A percentile compares a stretch with the other conserved stretches of the same genome.
Conservation (phyloP, 2,329 filamentous ascomycete genomes). For the Bipolaris bicolor region DNA sequence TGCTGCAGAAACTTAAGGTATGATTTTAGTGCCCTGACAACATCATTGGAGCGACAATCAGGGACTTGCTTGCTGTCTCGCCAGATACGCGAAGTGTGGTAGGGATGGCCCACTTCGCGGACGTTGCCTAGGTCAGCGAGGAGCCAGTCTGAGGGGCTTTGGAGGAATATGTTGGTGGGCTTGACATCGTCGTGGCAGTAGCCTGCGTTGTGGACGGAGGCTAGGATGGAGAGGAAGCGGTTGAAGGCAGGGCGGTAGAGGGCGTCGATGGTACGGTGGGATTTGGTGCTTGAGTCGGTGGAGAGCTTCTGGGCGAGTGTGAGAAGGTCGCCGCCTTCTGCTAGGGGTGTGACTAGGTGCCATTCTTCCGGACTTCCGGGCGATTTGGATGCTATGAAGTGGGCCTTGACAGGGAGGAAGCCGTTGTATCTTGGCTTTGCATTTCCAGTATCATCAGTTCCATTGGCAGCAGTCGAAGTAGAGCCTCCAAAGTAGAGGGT, state of each 20-base stretch:
- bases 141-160: slow-evolving; percentile 32
- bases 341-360: slow-evolving; percentile 31
- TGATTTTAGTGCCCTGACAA: slow-evolving; percentile 37
- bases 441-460: not conserved
- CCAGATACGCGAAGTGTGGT: slow-evolving; percentile 34
- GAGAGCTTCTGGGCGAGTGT: slow-evolving; percentile 15
- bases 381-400: slow-evolving; percentile 24
- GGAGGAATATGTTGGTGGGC: slow-evolving; percentile 43
- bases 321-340: slow-evolving; percentile 22
- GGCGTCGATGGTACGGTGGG: slow-evolving; percentile 29
- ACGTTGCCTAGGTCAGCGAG: slow-evolving; percentile 48
- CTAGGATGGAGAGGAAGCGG: slow-evolving; percentile 30
- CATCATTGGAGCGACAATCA: slow-evolving; percentile 41
- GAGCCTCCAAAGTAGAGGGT: slow-evolving; percentile 28
- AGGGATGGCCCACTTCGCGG: slow-evolving; percentile 39
- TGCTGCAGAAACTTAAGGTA: slow-evolving; percentile 34
- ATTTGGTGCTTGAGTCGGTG: not conserved
- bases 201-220: slow-evolving; percentile 35
- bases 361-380: slow-evolving; percentile 17
- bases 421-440: slow-evolving; percentile 7
- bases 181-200: slow-evolving; percentile 51
- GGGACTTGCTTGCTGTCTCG: slow-evolving; percentile 28
- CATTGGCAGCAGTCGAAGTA: not conserved
- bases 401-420: slow-evolving; percentile 25
- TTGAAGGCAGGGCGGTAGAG: slow-evolving; percentile 39